Evolutionary conservation across 2,329 filamentous ascomycete genomes (phyloP).

Genomic region (Hypocreales sp.): DNA sequence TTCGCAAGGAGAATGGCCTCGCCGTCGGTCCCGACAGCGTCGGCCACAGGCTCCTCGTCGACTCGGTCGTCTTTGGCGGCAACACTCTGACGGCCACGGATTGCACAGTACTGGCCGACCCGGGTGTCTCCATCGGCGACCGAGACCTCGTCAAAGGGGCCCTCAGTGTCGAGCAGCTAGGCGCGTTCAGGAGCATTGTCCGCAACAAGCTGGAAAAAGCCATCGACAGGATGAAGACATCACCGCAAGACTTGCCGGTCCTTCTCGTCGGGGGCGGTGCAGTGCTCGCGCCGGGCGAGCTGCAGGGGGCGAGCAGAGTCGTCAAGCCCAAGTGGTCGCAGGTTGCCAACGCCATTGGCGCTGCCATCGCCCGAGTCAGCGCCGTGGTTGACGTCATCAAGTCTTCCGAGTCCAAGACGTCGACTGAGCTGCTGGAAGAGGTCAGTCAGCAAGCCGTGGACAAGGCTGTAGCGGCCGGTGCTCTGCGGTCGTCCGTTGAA

Average conservation of each 20-base stretch:
- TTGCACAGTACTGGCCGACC: too few species aligned
- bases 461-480: conserved; percentile 15
- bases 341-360: conserved; percentile 44
- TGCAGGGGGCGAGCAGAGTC: conserved; percentile 33
- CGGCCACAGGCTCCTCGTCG: conserved; percentile 29
- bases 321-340: conserved; percentile 35
- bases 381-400: conserved; percentile 37
- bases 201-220: conserved; percentile 31
- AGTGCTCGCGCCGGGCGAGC: conserved; percentile 29
- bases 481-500: conserved; percentile 16
- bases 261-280: conserved; percentile 43
- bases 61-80: conserved; percentile 38
- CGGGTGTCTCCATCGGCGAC: too few species aligned
- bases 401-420: conserved; percentile 22
- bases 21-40: conserved; percentile 42
- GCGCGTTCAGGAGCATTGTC: too few species aligned
- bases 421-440: conserved; percentile 21
- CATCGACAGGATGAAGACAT: conserved; percentile 41
- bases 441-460: conserved; percentile 19
- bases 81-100: conserved; percentile 35
- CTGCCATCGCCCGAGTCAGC: conserved; percentile 39
- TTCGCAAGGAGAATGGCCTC: conserved; percentile 8
- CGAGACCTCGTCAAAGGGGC: conserved; percentile 10
- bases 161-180: too few species aligned
- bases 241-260: conserved; percentile 31